Evolutionary conservation across 768 basidiomycete species (phyloP).

Genomic region (Kwoniella newhampshirensis): DNA sequence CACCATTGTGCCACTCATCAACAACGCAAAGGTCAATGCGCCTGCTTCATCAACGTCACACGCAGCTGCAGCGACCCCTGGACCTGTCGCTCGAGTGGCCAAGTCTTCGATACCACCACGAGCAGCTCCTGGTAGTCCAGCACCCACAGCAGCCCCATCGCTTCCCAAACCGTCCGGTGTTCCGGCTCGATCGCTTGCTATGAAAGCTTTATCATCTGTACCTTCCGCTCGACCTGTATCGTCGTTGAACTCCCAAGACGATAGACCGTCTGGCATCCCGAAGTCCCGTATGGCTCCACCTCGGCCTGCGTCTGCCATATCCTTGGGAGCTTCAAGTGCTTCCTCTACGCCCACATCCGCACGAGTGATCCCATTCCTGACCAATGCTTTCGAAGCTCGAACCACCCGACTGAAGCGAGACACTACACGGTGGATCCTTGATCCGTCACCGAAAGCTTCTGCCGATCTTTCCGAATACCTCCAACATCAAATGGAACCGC

Average conservation of each 20-base stretch:
- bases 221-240: constrained; percentile 49
- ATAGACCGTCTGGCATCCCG: constrained; percentile 32
- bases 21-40: constrained; percentile 62
- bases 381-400: constrained; percentile 64
- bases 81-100: constrained; percentile 20
- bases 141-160: constrained; percentile 44
- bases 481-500: constrained; percentile 87
- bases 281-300: constrained; percentile 51
- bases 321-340: constrained; percentile 57
- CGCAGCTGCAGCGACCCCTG: constrained; percentile 19
- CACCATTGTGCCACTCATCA: constrained; percentile 81
- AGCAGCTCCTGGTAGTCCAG: constrained; percentile 32
- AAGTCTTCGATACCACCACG: constrained; percentile 16
- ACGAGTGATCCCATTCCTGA: constrained; percentile 56
- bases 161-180: constrained; percentile 19
- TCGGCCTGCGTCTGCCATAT: constrained; percentile 56
- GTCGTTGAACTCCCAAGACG: constrained; percentile 45
- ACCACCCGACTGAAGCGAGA: constrained; percentile 69
- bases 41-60: constrained; percentile 54
- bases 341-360: constrained; percentile 15
- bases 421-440: constrained; percentile 76
- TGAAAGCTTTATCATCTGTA: constrained; percentile 43
- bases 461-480: constrained; percentile 84
- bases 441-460: constrained; percentile 69
- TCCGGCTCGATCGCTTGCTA: constrained; percentile 39